Base-by-base conservation (phyloP, 192 early-diverging fungal genomes). In the Podila minutissima region DNA sequence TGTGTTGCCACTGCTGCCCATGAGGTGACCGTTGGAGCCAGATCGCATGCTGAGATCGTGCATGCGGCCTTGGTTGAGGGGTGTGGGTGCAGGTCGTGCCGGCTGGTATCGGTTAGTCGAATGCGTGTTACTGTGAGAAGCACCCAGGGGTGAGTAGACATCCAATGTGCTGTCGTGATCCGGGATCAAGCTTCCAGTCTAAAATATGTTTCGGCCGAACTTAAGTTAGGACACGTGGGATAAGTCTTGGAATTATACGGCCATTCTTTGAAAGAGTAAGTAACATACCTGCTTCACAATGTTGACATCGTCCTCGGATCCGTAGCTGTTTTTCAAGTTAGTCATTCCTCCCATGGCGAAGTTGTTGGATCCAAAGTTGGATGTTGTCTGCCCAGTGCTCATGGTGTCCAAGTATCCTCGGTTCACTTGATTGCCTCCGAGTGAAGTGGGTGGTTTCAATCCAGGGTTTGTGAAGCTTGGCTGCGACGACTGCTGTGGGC, bases 241-340 rank as follows among this genome's bases (percentile, higher is more conserved):
- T n/a, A n/a, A 55, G 17, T 6, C 20, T 5, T 10, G 24, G 0
- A 9, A 22, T 10, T 24, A 55, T 2, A 55, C 22, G 24, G n/a
- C 8, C n/a, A 2, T 24, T 10, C 12, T 55, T 10, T 37, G 35
- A 22, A 17, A 7, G 10, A 53, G 51, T 22, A 1, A 2, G 17
- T 37, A 59, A 7, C 32, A 5, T 26, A 46, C 32, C 35, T 69
- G 24, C 37, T 17, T n/a, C n/a, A 58, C 33, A 33, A 26, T 59
- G 20, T 48, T 46, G 68, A 81, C 77, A 62, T 81, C 77, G 37
- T 81, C 77, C 11, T 81, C 77, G 13, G 70, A 70, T 13, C 77
- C 71, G 60, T 81, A 81, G 4, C 66, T 32, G 26, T 55, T 73
- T 11, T 71, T 66, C 22, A 81, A 61, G 58, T 38, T 73, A 4